phyloP scores from a whole-genome alignment of 164 flowering plant genomes.

The Nymphaea thermarum region DNA sequence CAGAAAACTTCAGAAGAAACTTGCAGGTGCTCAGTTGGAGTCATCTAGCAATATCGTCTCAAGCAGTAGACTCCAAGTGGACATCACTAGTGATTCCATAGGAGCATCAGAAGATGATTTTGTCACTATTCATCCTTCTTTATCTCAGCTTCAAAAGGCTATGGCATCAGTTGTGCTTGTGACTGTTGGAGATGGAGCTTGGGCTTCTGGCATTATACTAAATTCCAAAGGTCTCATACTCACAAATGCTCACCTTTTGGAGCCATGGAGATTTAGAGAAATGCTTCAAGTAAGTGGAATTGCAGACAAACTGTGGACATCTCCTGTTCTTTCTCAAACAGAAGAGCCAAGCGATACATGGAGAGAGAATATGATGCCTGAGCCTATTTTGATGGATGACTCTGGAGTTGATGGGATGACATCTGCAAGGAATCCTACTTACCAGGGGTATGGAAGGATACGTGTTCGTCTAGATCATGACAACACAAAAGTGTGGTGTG shows the following conservation, averaged over 20 bases:
- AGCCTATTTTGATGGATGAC: too few species aligned
- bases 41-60: slow-evolving; percentile 2
- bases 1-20: slow-evolving; percentile 30
- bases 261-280: slow-evolving; percentile 94
- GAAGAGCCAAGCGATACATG: slow-evolving; percentile 4
- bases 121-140: slow-evolving; percentile 2
- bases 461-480: slow-evolving; percentile 63
- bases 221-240: slow-evolving; percentile 78
- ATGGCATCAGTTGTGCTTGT: slow-evolving; percentile 67
- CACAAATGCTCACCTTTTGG: slow-evolving; percentile 95
- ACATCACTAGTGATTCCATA: too few species aligned
- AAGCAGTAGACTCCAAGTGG: too few species aligned
- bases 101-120: too few species aligned
- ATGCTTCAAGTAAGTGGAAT: slow-evolving; percentile 22
- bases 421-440: slow-evolving; percentile 9
- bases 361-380: background rate
- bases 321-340: slow-evolving; percentile 5
- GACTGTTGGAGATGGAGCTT: slow-evolving; percentile 58
- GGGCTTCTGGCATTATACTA: slow-evolving; percentile 95
- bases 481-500: slow-evolving; percentile 66
- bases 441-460: slow-evolving; percentile 28
- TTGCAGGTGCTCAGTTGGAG: slow-evolving; percentile 8
- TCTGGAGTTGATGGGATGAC: slow-evolving; percentile 10
- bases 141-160: slow-evolving; percentile 44
- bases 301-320: slow-evolving; percentile 7